Conservation (phyloP, 75 land plant genomes). For the Pinus tabuliformis region DNA sequence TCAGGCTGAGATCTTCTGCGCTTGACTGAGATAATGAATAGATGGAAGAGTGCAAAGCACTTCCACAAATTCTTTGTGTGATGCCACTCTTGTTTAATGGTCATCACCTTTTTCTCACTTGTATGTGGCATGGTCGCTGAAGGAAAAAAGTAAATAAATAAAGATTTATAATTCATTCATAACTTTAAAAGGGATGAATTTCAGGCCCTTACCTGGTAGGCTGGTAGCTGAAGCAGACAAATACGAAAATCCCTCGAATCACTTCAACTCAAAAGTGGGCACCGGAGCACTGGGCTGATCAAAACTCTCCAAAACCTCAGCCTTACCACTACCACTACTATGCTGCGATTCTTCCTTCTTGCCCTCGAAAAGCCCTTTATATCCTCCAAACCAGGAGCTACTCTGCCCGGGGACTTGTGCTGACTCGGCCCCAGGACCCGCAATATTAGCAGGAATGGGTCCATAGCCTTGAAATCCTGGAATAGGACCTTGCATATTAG, state of each 20-base stretch:
- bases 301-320: conserved; percentile 12
- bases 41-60: too few relatives aligned
- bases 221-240: too few relatives aligned
- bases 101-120: too few relatives aligned
- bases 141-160: too few relatives aligned
- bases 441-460: conserved; percentile 7
- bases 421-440: neutral
- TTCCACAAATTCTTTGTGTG: too few relatives aligned
- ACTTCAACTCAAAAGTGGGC: conserved; percentile 64
- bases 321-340: conserved; percentile 35
- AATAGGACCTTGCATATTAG: conserved; percentile 14
- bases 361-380: conserved; percentile 44
- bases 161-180: too few relatives aligned
- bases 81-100: too few relatives aligned
- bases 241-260: neutral
- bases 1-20: too few relatives aligned
- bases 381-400: conserved; percentile 48
- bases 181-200: too few relatives aligned
- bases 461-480: conserved; percentile 10
- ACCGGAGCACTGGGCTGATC: conserved; percentile 41
- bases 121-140: too few relatives aligned
- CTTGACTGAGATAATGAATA: too few relatives aligned
- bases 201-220: too few relatives aligned
- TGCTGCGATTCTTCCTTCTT: conserved; percentile 41
- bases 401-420: conserved; percentile 11